Evolutionary conservation across 2,329 filamentous ascomycete genomes (phyloP).

Genomic region (Bipolaris gigantea): DNA sequence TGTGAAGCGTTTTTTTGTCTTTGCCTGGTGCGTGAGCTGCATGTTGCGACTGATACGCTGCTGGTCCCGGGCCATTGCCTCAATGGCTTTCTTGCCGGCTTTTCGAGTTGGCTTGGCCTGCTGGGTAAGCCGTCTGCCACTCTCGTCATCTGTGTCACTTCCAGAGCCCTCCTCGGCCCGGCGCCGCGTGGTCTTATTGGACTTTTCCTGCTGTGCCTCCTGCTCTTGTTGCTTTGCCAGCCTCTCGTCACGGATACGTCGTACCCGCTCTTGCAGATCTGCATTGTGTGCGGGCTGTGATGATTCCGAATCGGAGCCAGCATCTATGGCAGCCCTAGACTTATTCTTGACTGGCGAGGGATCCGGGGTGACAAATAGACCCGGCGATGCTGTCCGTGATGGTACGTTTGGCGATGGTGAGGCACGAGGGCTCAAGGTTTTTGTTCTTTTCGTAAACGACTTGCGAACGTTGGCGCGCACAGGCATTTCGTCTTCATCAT

Average conservation of each 20-base stretch:
- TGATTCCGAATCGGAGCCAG: slow-evolving; percentile 53
- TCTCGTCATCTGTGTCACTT: slow-evolving; percentile 60
- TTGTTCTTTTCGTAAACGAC: slow-evolving; percentile 10
- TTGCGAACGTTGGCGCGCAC: slow-evolving; percentile 25
- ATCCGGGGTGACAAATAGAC: slow-evolving; percentile 61
- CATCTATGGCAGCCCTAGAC: neutral
- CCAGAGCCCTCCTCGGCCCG: slow-evolving; percentile 49
- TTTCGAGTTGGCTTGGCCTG: slow-evolving; percentile 72
- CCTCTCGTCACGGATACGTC: slow-evolving; percentile 72
- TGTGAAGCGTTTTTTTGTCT: slow-evolving; percentile 83
- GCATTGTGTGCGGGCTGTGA: slow-evolving; percentile 52
- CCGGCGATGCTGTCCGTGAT: slow-evolving; percentile 51
- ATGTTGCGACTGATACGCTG: slow-evolving; percentile 87
- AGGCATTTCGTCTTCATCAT: slow-evolving; percentile 37
- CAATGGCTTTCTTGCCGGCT: slow-evolving; percentile 89
- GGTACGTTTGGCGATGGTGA: slow-evolving; percentile 22
- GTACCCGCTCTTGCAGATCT: slow-evolving; percentile 71
- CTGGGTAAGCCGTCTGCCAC: slow-evolving; percentile 61
- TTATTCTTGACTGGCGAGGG: slow-evolving; percentile 41
- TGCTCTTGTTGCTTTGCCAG: slow-evolving; percentile 65
- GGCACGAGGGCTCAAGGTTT: slow-evolving; percentile 16
- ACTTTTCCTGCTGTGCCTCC: slow-evolving; percentile 45
- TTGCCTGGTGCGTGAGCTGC: slow-evolving; percentile 86
- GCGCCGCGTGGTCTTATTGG: slow-evolving; percentile 30
- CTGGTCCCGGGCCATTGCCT: slow-evolving; percentile 94